These are phyloP conservation scores for Aeschynomene evenia DNA, from an alignment of 306 rosid genomes.

Conservation along the genomic window DNA sequence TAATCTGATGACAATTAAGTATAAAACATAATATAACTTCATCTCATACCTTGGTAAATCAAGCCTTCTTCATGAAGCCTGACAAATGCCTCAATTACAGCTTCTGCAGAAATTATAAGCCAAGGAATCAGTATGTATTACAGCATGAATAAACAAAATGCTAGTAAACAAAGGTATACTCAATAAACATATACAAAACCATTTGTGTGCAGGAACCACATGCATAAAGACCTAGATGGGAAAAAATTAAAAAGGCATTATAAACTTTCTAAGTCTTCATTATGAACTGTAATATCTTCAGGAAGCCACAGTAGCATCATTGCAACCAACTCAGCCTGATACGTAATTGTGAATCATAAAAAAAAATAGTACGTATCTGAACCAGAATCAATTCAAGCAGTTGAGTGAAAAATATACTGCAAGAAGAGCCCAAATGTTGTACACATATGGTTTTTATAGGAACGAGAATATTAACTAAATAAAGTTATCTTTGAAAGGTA, in stretches of 20 bases:
- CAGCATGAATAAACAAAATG: too few relatives aligned
- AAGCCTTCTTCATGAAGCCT: constrained; percentile 93
- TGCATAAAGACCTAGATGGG: too few relatives aligned
- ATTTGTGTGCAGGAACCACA: constrained; percentile 2
- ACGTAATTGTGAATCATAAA: constrained; percentile 22
- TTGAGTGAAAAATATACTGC: not conserved
- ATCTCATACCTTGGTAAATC: constrained; percentile 80
- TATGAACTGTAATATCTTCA: constrained; percentile 94
- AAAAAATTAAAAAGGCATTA: constrained; percentile 9
- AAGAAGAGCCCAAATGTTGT: constrained; percentile 78
- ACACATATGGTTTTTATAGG: not conserved
- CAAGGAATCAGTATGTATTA: constrained; percentile 41
- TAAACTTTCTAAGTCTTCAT: constrained; percentile 97
- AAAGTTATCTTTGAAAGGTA: not conserved
- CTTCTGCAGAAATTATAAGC: constrained; percentile 60
- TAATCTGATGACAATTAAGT: too few relatives aligned
- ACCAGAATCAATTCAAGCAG: constrained; percentile 6
- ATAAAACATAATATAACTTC: constrained; percentile 16
- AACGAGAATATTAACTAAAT: constrained; percentile 22
- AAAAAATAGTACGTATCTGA: constrained; percentile 5
- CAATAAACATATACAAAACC: constrained; percentile 14
- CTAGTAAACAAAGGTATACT: not conserved
- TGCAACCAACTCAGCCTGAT: constrained; percentile 92
- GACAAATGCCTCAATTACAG: constrained; percentile 94
- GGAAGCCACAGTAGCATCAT: constrained; percentile 99